Percentiles rank a stretch among this genome's conserved stretches.
Conservation (phyloP, 805 yeast species). For the Saccharomycopsis sp. region DNA sequence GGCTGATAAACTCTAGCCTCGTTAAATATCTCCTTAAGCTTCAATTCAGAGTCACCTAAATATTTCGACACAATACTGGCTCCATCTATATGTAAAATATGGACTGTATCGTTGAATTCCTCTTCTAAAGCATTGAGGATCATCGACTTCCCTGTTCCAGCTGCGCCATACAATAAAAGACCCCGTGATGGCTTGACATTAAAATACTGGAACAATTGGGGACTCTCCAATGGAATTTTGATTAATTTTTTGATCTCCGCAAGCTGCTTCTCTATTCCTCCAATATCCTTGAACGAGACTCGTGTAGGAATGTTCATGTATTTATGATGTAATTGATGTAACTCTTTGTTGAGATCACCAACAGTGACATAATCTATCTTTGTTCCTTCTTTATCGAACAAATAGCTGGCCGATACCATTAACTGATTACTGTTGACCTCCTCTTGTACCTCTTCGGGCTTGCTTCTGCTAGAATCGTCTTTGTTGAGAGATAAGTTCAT, state of each 20-base stretch:
- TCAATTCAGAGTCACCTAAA: constrained; percentile 88
- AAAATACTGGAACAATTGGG: constrained; percentile 70
- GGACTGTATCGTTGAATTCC: constrained; percentile 59
- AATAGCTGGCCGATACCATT: constrained; percentile 41
- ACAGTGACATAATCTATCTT: constrained; percentile 21
- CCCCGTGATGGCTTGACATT: constrained; percentile 94
- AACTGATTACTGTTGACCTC: constrained; percentile 15
- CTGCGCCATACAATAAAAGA: constrained; percentile 88
- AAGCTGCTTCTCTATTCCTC: constrained; percentile 70
- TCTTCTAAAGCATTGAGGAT: constrained; percentile 74
- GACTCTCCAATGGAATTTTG: constrained; percentile 74
- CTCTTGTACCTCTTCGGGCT: neutral
- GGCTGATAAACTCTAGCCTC: constrained; percentile 90
- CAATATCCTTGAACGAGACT: constrained; percentile 50
- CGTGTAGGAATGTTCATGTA: constrained; percentile 39
- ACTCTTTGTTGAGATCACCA: constrained; percentile 1
- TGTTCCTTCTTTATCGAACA: constrained; percentile 36
- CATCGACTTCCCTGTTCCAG: constrained; percentile 96
- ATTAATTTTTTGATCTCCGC: constrained; percentile 56
- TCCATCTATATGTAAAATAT: constrained; percentile 79
- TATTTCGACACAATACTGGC: constrained; percentile 91
- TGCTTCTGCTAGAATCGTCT: neutral
- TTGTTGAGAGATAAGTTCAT: constrained; percentile 31
- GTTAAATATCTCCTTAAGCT: constrained; percentile 70
- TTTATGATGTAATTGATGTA: constrained; percentile 25